A percentile compares a stretch with the other conserved stretches of the same genome.
Conservation (phyloP, 345 rosid genomes). For the Turritis glabra region DNA sequence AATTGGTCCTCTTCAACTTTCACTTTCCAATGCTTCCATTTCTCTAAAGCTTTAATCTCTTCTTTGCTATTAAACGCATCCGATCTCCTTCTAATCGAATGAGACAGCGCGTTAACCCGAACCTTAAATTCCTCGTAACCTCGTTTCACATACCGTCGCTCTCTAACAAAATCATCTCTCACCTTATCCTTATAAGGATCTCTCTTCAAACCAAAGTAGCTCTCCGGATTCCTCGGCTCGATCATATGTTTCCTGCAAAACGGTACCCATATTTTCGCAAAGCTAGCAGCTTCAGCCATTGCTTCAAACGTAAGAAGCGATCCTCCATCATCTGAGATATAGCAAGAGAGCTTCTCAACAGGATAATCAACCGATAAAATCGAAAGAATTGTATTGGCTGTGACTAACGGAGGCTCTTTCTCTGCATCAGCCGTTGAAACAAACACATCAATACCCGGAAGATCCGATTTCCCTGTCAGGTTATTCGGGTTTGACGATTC, state of each 20-base stretch:
- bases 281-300: constrained; percentile 93
- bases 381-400: constrained; percentile 84
- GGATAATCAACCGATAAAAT: constrained; percentile 80
- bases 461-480: constrained; percentile 68
- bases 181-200: constrained; percentile 84
- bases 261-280: constrained; percentile 83
- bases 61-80: constrained; percentile 76
- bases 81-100: constrained; percentile 68
- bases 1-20: constrained; percentile 36
- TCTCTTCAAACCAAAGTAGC: constrained; percentile 64
- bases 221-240: constrained; percentile 84
- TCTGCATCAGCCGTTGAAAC: constrained; percentile 89
- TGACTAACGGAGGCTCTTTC: constrained; percentile 81
- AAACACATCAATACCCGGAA: constrained; percentile 76
- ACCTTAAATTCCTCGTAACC: constrained; percentile 88
- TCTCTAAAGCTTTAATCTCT: constrained; percentile 70
- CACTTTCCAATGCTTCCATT: constrained; percentile 48
- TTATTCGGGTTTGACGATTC: constrained; percentile 56
- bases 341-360: constrained; percentile 76
- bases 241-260: constrained; percentile 76
- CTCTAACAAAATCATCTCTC: constrained; percentile 70
- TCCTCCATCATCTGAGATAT: constrained; percentile 84
- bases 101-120: constrained; percentile 62
- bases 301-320: constrained; percentile 86
- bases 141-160: constrained; percentile 65